These are phyloP conservation scores for Brassica nigra DNA, from an alignment of 345 rosid genomes.

Conservation along the genomic window DNA sequence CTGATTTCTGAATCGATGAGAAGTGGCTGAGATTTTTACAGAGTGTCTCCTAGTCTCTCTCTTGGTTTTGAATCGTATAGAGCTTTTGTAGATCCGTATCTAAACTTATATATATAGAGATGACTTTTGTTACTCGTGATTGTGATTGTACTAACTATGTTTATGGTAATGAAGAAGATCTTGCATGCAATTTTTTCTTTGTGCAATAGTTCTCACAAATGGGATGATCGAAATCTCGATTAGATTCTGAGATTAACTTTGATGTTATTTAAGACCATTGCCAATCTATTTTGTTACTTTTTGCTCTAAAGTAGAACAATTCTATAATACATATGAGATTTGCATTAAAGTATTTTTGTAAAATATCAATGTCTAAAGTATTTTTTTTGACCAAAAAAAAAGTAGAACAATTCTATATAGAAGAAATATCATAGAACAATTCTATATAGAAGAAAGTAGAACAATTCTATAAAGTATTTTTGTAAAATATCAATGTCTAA, in stretches of 20 bases:
- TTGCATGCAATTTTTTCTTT: not conserved
- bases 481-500: no score
- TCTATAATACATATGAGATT: no score
- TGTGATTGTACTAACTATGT: not conserved
- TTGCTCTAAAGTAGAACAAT: no score
- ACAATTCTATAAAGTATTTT: no score
- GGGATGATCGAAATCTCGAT: not conserved
- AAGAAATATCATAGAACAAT: no score
- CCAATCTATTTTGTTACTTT: no score
- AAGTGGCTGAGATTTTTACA: conserved; percentile 22
- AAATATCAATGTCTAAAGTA: no score
- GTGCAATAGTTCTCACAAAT: not conserved
- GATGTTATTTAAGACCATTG: not conserved
- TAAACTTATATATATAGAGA: conserved; percentile 17
- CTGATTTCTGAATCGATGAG: conserved; percentile 15
- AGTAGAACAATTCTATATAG: no score
- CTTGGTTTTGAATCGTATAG: conserved; percentile 8
- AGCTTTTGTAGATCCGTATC: conserved; percentile 32
- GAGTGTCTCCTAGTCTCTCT: conserved; percentile 23
- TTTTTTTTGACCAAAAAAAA: no score
- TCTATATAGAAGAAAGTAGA: no score
- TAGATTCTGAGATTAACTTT: not conserved
- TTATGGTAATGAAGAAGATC: conserved; percentile 3
- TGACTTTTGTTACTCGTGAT: conserved; percentile 1
- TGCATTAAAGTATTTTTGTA: no score